Conservation (phyloP, 208 protist genomes). For the Zelonia costaricensis region DNA sequence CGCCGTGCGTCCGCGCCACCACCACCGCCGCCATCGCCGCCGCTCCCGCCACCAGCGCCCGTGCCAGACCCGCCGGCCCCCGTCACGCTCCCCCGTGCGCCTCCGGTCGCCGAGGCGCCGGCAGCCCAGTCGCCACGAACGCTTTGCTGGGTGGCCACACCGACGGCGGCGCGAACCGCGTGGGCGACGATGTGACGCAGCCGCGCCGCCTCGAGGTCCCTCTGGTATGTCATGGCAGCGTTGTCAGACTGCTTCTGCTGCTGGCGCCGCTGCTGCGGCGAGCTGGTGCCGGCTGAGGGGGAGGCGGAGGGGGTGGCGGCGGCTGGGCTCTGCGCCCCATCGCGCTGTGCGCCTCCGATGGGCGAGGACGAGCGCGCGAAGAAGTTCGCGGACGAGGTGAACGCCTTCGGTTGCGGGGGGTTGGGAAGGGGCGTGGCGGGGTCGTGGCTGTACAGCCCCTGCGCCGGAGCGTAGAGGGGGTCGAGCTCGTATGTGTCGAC, state of each 20-base stretch:
- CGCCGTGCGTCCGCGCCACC: background rate
- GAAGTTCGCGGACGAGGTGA: too few species aligned
- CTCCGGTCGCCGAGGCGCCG: background rate
- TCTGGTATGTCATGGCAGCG: background rate
- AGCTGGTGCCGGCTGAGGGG: background rate
- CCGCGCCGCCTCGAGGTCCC: slow-evolving; percentile 1
- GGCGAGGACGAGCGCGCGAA: too few species aligned
- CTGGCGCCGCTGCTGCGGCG: background rate
- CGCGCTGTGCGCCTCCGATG: too few species aligned
- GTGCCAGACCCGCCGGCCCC: background rate
- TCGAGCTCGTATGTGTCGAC: slow-evolving; percentile 47
- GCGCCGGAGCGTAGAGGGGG: slow-evolving; percentile 50
- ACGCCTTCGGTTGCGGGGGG: background rate
- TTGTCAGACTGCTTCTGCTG: background rate
- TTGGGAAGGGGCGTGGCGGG: background rate
- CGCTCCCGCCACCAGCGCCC: background rate
- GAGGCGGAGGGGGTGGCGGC: background rate
- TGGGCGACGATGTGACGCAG: slow-evolving; percentile 4
- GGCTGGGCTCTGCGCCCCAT: too few species aligned
- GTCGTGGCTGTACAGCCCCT: slow-evolving; percentile 7
- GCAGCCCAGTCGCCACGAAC: background rate
- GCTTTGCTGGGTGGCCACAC: background rate
- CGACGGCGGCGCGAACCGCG: background rate
- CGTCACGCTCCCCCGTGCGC: background rate
- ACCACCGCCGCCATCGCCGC: background rate